Percentiles rank a stretch among this genome's conserved stretches.
phyloP scores from a whole-genome alignment of 129 eudicot species.

The Centaurea solstitialis region DNA sequence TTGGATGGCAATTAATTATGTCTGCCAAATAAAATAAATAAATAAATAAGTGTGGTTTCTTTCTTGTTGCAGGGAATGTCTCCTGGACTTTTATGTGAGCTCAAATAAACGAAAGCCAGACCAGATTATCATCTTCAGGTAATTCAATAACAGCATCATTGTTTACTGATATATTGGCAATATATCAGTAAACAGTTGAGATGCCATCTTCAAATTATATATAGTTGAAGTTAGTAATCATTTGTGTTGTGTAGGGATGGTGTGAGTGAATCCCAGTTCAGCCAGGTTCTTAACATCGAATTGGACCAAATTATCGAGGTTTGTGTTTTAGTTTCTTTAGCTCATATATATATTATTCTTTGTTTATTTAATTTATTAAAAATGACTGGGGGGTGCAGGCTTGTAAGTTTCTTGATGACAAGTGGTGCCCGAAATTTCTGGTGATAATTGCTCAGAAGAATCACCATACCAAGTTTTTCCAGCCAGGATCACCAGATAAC shows the following conservation, averaged over 20 bases:
- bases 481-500: constrained; percentile 62
- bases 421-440: constrained; percentile 71
- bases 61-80: constrained; percentile 51
- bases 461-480: constrained; percentile 83
- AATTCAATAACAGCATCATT: neutral
- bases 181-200: no score
- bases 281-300: constrained; percentile 73
- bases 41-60: neutral
- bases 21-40: neutral
- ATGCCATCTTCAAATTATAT: neutral
- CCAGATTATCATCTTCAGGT: constrained; percentile 85
- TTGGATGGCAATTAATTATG: neutral
- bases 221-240: neutral
- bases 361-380: neutral
- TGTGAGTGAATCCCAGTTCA: constrained; percentile 83
- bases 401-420: constrained; percentile 75
- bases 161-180: no score
- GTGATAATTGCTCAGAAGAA: constrained; percentile 80
- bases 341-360: neutral
- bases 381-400: constrained; percentile 38
- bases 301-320: constrained; percentile 77
- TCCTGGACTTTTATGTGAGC: constrained; percentile 63
- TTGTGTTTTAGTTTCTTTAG: neutral
- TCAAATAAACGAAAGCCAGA: constrained; percentile 80
- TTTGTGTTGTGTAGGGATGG: constrained; percentile 58